Evolutionary conservation across 495 filamentous ascomycete genomes (phyloP), one percentile per base, ranked within the genome.

Genomic region (Annulohypoxylon bovei): DNA sequence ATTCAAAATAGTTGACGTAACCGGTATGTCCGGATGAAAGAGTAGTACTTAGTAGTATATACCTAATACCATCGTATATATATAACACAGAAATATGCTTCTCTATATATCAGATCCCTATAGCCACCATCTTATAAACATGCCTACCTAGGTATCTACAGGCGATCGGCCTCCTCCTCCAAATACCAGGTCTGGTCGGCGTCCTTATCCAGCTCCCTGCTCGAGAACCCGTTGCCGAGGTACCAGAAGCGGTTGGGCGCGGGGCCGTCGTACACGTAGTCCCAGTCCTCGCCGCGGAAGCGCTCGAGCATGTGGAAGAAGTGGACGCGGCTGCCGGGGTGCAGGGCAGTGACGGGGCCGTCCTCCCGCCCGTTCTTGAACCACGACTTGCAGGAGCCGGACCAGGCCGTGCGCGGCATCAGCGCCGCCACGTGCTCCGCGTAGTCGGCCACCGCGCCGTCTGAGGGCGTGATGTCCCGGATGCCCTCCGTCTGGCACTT

Each of bases 211-310:
- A 82, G 30, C 72, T 85, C 83, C 73, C 73, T 79, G 0, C 67
- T 75, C 50, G 81, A 80, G 62, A 82, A 86, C 4, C 85, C 85
- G 40, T 86, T 86, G 1, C 83, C 84, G 2, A 86, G 76, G 59
- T 82, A 86, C 33, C 33, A 27, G 44, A 84, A 85, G 39, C 83
- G 65, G 28, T 85, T 84, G 6, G 64, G 33, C n/a, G 54, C 73
- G 11, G 52, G 60, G 22, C 64, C 62, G 14, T 80, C 77, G 39
- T 84, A 83, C 0, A 74, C 75, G 55, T 79, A 85, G 16, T 83
- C 82, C 71, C 76, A 87, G 69, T 87, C 84, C 76, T 87, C 85
- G 40, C 77, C 80, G 3, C 84, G 74, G 54, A 84, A 81, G 7
- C 70, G 56, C 50, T 78, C 74, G 28, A 87, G 76, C 83, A 84